Evolutionary conservation across 768 basidiomycete species (phyloP).

Genomic region (Porphyrellus cyaneotinctus): DNA sequence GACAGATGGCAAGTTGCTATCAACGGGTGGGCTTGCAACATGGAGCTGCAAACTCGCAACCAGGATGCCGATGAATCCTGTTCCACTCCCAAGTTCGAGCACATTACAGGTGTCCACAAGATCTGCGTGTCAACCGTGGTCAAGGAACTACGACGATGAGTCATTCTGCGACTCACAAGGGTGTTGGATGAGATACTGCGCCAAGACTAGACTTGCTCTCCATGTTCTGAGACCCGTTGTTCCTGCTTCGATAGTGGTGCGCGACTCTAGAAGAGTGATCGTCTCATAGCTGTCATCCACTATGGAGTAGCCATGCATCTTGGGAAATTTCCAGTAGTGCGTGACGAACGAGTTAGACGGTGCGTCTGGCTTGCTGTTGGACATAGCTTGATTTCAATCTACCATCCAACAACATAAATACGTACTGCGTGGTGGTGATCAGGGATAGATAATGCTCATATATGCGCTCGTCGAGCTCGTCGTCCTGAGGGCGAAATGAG

Average conservation of each 20-base stretch:
- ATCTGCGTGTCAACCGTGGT: background rate
- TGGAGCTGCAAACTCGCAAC: constrained; percentile 51
- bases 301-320: background rate
- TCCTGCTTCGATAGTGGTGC: constrained; percentile 66
- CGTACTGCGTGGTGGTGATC: constrained; percentile 32
- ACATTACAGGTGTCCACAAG: constrained; percentile 37
- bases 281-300: constrained; percentile 31
- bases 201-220: constrained; percentile 65
- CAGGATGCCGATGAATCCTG: constrained; percentile 70
- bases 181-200: constrained; percentile 54
- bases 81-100: constrained; percentile 73
- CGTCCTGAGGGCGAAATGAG: constrained; percentile 36
- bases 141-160: background rate
- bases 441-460: constrained; percentile 59
- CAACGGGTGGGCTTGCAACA: background rate
- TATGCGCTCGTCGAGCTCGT: constrained; percentile 61
- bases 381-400: background rate
- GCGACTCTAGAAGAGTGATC: constrained; percentile 68
- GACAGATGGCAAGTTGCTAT: constrained; percentile 24
- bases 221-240: constrained; percentile 81
- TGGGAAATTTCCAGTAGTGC: constrained; percentile 50
- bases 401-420: background rate
- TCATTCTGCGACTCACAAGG: constrained; percentile 41
- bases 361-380: constrained; percentile 20
- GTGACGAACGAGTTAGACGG: constrained; percentile 55